Evolutionary conservation across 331 rosid species (phyloP), one percentile per base, ranked within the genome.

Genomic region (Dryas integrifolia): DNA sequence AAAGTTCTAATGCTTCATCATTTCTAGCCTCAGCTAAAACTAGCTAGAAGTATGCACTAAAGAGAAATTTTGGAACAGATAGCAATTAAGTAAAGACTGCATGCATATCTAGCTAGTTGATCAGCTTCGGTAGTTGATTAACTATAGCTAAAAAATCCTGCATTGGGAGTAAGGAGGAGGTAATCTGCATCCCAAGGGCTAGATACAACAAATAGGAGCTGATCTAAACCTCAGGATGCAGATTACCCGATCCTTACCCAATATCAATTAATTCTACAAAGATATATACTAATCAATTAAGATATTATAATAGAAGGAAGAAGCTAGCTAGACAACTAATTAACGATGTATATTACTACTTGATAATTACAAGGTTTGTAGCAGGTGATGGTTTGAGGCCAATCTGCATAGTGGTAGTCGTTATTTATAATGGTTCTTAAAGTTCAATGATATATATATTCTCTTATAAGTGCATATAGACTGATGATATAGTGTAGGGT

Each of bases 231-330:
- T 83, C 77, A 81, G 82, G 88, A 85, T 85, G 87, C 85, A 85
- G 96, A 92, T 92, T 92, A 90, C 75, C 98, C 44, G 39, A 77
- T 85, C 91, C 87, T 77, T 7, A 76, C 81, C 85, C 93, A 85
- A 87, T 83, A 81, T 52, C 21, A 69, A 5, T 44, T 4, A 72
- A 12, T 72, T 52, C 18, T 9, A 2, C 35, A 30, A 30, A 30
- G 24, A 21, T 21, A 21, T 21, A 21, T 21, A 21, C 24, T 21
- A 21, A 21, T 21, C 24, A 21, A 30, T 30, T 30, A 30, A 30
- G 35, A 30, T 1, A 30, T 30, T 30, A 30, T 30, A 30, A 30
- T 30, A 30, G 35, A 30, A 1, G 6, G 45, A 30, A 30, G 35
- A 30, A 21, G 24, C 24, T 21, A 21, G 24, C 24, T 21, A 21